Evolutionary conservation across 306 rosid species (phyloP).

Genomic region (Acacia melanoxylon): DNA sequence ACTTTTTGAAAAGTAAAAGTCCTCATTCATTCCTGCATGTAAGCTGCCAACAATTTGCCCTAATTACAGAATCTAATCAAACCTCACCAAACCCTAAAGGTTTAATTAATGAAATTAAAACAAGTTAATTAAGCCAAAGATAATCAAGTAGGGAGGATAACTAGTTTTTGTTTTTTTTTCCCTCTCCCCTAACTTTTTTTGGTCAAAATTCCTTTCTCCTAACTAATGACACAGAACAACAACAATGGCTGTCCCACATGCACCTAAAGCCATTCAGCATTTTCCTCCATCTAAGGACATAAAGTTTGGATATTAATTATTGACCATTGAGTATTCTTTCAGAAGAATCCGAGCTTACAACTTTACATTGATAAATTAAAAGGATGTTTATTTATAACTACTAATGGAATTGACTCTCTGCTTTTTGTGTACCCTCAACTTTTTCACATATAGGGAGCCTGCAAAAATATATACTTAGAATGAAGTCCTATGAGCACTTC

Average conservation of each 20-base stretch:
- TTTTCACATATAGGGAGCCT: not conserved
- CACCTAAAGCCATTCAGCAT: constrained; percentile 9
- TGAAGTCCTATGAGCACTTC: not conserved
- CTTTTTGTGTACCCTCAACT: not conserved
- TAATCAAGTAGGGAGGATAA: constrained; percentile 2
- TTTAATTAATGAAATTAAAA: constrained; percentile 32
- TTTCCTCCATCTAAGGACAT: not conserved
- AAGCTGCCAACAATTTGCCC: constrained; percentile 24
- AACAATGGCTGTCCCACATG: constrained; percentile 22
- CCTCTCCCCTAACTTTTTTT: too few relatives aligned
- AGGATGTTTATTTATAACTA: not conserved
- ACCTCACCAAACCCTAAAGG: constrained; percentile 32
- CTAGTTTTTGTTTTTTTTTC: not conserved
- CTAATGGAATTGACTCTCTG: not conserved
- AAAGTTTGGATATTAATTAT: not conserved
- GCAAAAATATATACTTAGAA: not conserved
- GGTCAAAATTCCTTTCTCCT: too few relatives aligned
- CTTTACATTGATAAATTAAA: not conserved
- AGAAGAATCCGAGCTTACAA: not conserved
- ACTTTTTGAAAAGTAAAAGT: constrained; percentile 48
- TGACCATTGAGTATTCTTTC: not conserved
- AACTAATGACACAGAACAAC: not conserved
- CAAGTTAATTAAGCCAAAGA: constrained; percentile 3
- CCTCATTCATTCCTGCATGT: constrained; percentile 42
- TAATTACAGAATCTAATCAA: constrained; percentile 35